Evolutionary conservation across 2,329 filamentous ascomycete genomes (phyloP).

Genomic region (Ophiostoma ulmi): DNA sequence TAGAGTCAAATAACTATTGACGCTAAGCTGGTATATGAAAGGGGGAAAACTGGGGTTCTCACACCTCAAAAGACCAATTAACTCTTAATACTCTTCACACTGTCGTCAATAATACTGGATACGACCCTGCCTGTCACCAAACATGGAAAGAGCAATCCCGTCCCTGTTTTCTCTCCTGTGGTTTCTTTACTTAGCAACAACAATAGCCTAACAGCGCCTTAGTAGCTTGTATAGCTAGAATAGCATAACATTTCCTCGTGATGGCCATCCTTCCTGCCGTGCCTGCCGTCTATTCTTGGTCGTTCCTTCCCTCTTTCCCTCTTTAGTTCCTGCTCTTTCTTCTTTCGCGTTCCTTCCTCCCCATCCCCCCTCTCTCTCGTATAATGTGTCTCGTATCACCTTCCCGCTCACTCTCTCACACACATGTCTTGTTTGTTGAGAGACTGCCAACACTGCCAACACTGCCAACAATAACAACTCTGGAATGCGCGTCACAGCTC

Average conservation of each 20-base stretch:
- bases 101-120: neutral
- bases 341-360: neutral
- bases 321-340: neutral
- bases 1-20: neutral
- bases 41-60: neutral
- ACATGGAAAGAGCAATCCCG: constrained; percentile 4
- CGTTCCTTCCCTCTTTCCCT: constrained; percentile 4
- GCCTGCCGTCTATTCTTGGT: neutral
- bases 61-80: neutral
- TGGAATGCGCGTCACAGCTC: constrained; percentile 1
- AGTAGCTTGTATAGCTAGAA: neutral
- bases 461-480: neutral
- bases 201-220: neutral
- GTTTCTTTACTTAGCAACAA: neutral
- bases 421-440: constrained; percentile 1
- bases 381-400: neutral
- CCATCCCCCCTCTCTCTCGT: neutral
- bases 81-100: neutral
- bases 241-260: neutral
- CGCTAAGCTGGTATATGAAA: neutral
- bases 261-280: neutral
- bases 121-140: constrained; percentile 1
- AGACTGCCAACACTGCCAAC: neutral
- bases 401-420: neutral
- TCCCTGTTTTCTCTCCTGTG: neutral